Conservation (phyloP, 208 protist genomes). For the Leishmania major region DNA sequence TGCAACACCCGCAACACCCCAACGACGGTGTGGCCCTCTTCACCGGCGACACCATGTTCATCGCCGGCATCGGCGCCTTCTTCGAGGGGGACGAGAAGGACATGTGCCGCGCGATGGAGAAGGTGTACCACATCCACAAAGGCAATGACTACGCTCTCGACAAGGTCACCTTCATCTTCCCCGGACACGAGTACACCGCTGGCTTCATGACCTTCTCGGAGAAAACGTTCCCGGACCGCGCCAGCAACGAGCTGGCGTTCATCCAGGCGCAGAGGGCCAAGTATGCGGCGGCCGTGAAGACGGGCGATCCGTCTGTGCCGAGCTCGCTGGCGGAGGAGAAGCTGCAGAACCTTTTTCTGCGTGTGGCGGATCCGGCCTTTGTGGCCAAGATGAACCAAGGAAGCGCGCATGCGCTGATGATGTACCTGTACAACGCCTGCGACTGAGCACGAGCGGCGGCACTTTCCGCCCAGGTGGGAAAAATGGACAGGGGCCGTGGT, state of each 20-base stretch:
- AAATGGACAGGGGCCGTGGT: neutral
- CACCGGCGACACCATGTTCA: conserved; percentile 95
- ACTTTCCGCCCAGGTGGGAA: neutral
- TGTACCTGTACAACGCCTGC: conserved; percentile 82
- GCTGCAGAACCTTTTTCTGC: conserved; percentile 87
- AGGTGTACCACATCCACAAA: conserved; percentile 60
- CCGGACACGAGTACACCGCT: conserved; percentile 92
- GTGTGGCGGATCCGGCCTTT: conserved; percentile 63
- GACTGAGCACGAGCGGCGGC: conserved; percentile 34
- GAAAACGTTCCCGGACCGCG: conserved; percentile 20
- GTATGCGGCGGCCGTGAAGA: conserved; percentile 49
- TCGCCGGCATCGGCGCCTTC: conserved; percentile 92
- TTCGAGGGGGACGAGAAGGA: conserved; percentile 90
- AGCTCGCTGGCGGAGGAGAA: conserved; percentile 85
- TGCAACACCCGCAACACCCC: conserved; percentile 31
- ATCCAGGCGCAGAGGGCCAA: conserved; percentile 46
- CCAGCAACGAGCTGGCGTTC: conserved; percentile 49
- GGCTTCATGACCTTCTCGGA: conserved; percentile 76
- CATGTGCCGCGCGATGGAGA: conserved; percentile 77
- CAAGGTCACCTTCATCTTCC: conserved; percentile 70
- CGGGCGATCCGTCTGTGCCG: conserved; percentile 68
- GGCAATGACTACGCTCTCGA: conserved; percentile 41
- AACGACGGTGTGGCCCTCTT: conserved; percentile 84
- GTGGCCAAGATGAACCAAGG: conserved; percentile 47
- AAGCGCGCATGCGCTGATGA: conserved; percentile 54